Evolutionary conservation across 2,329 filamentous ascomycete species (phyloP).

Genomic region (Helminthosporium solani): DNA sequence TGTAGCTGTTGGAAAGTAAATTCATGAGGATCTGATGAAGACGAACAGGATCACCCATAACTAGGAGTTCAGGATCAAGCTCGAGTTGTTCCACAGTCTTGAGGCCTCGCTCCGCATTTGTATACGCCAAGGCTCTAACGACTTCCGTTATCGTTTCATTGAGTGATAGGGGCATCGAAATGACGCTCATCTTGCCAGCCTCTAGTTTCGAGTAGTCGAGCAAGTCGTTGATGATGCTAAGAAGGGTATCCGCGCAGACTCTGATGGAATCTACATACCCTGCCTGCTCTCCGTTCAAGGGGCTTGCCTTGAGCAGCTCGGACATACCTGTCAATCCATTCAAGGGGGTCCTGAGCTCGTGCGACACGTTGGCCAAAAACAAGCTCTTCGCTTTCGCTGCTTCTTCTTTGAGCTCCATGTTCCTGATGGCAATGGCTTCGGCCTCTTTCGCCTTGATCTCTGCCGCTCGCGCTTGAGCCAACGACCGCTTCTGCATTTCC

Average conservation of each 20-base stretch:
- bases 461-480: slow-evolving; percentile 69
- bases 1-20: slow-evolving; percentile 87
- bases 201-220: slow-evolving; percentile 56
- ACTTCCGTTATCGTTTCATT: slow-evolving; percentile 64
- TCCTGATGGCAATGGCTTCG: slow-evolving; percentile 73
- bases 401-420: slow-evolving; percentile 79
- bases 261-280: slow-evolving; percentile 64
- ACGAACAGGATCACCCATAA: slow-evolving; percentile 54
- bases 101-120: slow-evolving; percentile 61
- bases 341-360: slow-evolving; percentile 58
- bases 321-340: slow-evolving; percentile 60
- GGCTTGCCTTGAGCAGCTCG: slow-evolving; percentile 61
- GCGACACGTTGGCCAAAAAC: slow-evolving; percentile 60
- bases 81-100: slow-evolving; percentile 59
- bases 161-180: slow-evolving; percentile 54
- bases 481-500: slow-evolving; percentile 70
- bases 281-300: slow-evolving; percentile 58
- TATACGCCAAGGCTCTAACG: slow-evolving; percentile 63
- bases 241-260: slow-evolving; percentile 60
- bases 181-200: slow-evolving; percentile 60
- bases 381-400: slow-evolving; percentile 81
- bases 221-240: slow-evolving; percentile 56
- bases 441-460: slow-evolving; percentile 76
- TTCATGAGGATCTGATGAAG: slow-evolving; percentile 65
- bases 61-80: slow-evolving; percentile 55